Conservation (phyloP, 1,284 basidiomycete species). For the Irpex lacteus region DNA sequence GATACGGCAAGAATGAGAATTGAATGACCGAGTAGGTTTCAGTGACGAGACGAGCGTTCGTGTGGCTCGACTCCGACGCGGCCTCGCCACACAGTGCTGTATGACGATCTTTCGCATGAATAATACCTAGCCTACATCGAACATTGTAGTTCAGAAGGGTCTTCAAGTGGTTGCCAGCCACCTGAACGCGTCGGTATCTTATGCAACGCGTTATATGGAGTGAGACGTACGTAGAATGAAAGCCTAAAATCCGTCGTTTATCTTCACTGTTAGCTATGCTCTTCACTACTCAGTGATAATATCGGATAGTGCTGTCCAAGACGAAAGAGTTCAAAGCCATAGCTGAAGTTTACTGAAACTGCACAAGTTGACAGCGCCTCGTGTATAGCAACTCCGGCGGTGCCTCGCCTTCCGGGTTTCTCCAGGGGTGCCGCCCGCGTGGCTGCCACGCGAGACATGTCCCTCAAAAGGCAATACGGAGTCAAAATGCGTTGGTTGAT, state of each 20-base stretch:
- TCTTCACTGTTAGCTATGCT: neutral
- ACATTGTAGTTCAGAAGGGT: too few relatives aligned
- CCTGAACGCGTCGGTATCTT: neutral
- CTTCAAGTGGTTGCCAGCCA: neutral
- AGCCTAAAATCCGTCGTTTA: neutral
- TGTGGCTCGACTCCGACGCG: neutral
- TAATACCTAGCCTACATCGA: too few relatives aligned
- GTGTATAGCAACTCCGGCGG: conserved; percentile 11
- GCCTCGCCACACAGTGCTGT: neutral
- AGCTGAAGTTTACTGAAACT: neutral
- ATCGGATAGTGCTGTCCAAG: neutral
- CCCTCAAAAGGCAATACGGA: neutral
- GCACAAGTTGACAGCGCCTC: conserved; percentile 4
- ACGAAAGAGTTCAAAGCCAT: conserved; percentile 1
- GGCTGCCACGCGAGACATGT: conserved; percentile 11
- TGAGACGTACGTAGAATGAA: too few relatives aligned
- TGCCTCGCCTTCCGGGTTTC: conserved; percentile 4
- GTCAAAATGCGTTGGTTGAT: neutral
- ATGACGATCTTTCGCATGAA: neutral
- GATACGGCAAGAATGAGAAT: neutral
- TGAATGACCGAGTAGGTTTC: neutral
- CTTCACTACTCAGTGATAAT: neutral
- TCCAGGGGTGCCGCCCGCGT: conserved; percentile 5
- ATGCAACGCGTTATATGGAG: neutral
- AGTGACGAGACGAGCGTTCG: neutral